Evolutionary conservation across 495 filamentous ascomycete genomes (phyloP).

Genomic region (Clavariopsis aquatica): DNA sequence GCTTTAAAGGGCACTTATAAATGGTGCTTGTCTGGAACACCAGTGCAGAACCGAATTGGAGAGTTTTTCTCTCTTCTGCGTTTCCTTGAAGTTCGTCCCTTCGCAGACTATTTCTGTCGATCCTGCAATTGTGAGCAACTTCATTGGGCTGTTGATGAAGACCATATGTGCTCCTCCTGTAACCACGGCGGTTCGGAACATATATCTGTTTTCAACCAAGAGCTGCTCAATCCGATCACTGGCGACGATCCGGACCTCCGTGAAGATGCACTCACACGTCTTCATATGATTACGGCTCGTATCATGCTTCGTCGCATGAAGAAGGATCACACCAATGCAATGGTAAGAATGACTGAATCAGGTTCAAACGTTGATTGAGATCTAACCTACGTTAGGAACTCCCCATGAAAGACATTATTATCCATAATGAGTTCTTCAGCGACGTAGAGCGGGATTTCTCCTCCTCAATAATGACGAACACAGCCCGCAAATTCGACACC

Average conservation of each 20-base stretch:
- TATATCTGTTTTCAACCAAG: constrained; percentile 93
- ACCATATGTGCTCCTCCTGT: constrained; percentile 69
- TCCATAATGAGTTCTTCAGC: constrained; percentile 92
- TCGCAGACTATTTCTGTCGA: constrained; percentile 91
- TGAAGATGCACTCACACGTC: constrained; percentile 70
- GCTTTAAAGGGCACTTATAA: constrained; percentile 82
- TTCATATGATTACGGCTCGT: constrained; percentile 80
- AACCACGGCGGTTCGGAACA: constrained; percentile 72
- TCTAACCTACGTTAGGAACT: constrained; percentile 59
- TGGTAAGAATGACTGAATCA: constrained; percentile 50
- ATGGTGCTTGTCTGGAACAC: constrained; percentile 94
- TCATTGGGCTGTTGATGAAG: constrained; percentile 76
- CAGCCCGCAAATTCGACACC: constrained; percentile 83
- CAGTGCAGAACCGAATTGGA: constrained; percentile 93
- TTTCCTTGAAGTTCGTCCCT: constrained; percentile 83
- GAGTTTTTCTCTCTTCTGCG: constrained; percentile 94
- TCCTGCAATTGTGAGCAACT: constrained; percentile 74
- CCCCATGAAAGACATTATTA: constrained; percentile 86
- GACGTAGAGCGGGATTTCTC: constrained; percentile 95
- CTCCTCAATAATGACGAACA: constrained; percentile 89
- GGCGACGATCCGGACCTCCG: constrained; percentile 56
- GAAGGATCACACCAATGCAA: constrained; percentile 82
- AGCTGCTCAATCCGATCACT: constrained; percentile 77
- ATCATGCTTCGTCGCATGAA: constrained; percentile 96
- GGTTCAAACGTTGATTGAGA: not conserved